These are phyloP conservation scores for Ambrosiella xylebori DNA, from an alignment of 2,329 filamentous ascomycete genomes.

Conservation along the genomic window DNA sequence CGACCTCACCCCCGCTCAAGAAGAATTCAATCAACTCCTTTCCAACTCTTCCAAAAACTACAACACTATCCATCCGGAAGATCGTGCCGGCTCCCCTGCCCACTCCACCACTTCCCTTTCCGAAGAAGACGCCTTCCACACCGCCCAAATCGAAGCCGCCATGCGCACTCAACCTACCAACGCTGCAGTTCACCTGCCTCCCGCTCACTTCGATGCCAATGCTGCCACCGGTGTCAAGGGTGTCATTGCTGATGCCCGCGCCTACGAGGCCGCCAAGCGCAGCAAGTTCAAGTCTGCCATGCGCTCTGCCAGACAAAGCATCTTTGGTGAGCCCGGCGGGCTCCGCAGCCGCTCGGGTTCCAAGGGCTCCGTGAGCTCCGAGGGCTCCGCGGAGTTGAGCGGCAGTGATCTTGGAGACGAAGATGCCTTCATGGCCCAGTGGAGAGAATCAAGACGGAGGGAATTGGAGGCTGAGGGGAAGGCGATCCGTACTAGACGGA, in stretches of 20 bases:
- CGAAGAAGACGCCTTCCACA: conserved; percentile 37
- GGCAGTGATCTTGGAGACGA: conserved; percentile 39
- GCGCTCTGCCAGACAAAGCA: conserved; percentile 35
- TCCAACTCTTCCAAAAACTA: conserved; percentile 30
- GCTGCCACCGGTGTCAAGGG: conserved; percentile 70
- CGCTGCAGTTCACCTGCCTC: conserved; percentile 41
- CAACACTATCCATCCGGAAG: conserved; percentile 37
- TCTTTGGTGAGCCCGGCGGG: conserved; percentile 30
- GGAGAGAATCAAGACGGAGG: conserved; percentile 63
- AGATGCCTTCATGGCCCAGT: conserved; percentile 64
- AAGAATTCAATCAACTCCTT: conserved; percentile 49
- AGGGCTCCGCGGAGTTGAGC: conserved; percentile 16
- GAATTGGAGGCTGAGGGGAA: conserved; percentile 52
- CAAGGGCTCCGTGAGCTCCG: conserved; percentile 31
- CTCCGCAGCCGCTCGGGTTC: conserved; percentile 17
- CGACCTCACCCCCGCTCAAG: conserved; percentile 40
- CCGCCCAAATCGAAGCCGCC: conserved; percentile 40
- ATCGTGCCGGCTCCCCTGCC: conserved; percentile 28
- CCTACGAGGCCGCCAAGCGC: conserved; percentile 51
- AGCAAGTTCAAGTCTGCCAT: conserved; percentile 36
- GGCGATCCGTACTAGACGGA: conserved; percentile 45
- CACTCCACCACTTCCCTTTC: conserved; percentile 30
- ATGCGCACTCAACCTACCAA: conserved; percentile 40
- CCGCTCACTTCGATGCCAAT: conserved; percentile 45
- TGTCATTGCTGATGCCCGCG: conserved; percentile 68